Evolutionary conservation across 2,329 filamentous ascomycete genomes (phyloP), one percentile per base, ranked within the genome.

Genomic region (Chrysosporium queenslandicum): DNA sequence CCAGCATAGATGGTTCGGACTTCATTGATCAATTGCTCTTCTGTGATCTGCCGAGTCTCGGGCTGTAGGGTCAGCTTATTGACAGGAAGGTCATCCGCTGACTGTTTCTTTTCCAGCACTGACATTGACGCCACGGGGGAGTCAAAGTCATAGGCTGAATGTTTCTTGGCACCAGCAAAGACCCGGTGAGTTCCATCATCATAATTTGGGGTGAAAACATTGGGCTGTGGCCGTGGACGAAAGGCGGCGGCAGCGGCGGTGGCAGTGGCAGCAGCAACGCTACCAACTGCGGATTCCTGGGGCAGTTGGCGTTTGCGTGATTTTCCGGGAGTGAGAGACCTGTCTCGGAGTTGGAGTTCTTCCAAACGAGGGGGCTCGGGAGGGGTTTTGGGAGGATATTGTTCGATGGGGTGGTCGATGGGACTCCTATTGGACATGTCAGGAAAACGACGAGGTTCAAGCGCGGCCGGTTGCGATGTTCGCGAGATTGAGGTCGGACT

Each of bases 1-100:
- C 86, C 88, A 0, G 83, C 82, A 60, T 95, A 94, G 16, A 70
- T 71, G 2, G 56, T 60, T 27, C 63, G 62, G 3, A 94, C 85
- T 60, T 95, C 88, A 0, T 82, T 81, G 0, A 87, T 80, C 0
- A 95, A 74, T 59, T 94, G 85, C 0, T 89, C 83, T 55, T 87
- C 83, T 0, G 82, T 83, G 6, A 92, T 89, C 0, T 81, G 77
- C 0, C 82, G 70, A 0, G 82, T 86, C 47, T 83, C 77, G 0
- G 78, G 81, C 58, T 87, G 78, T 9, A 46, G 16, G 16, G 50
- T 52, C 25, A 52, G 14, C 4, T 25, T 43, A n/a, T 53, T 49
- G 36, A 53, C 51, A n/a, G 49, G 40, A n/a, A 39, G 27, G 21
- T 42, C 30, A 21, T 21, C 5, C 6, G 4, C n/a, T 29, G 27